phyloP scores from a whole-genome alignment of 1,139 yeast genomes.

The Yamadazyma songkhlaensis region DNA sequence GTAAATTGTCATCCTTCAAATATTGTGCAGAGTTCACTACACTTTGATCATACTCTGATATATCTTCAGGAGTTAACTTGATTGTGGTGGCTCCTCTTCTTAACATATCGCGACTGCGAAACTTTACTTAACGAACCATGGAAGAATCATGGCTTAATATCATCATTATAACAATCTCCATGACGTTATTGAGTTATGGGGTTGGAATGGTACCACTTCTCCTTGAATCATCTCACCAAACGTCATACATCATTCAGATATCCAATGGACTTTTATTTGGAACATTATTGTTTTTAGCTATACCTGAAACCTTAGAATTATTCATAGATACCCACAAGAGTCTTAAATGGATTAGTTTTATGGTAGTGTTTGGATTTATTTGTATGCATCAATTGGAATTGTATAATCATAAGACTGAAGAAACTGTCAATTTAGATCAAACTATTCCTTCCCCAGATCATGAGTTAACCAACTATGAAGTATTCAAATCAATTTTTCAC shows the following conservation, averaged over 20 bases:
- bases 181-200: conserved; percentile 30
- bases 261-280: conserved; percentile 67
- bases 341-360: conserved; percentile 16
- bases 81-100: conserved; percentile 65
- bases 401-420: conserved; percentile 4
- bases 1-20: conserved; percentile 14
- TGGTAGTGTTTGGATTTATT: conserved; percentile 44
- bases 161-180: conserved; percentile 15
- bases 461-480: neutral
- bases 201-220: conserved; percentile 33
- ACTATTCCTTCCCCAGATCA: neutral
- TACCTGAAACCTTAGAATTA: conserved; percentile 68
- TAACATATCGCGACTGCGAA: conserved; percentile 36
- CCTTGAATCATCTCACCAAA: conserved; percentile 13
- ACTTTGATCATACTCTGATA: conserved; percentile 56
- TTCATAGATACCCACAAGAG: conserved; percentile 25
- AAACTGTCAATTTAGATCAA: neutral
- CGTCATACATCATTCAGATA: conserved; percentile 36
- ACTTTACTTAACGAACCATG: neutral
- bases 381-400: conserved; percentile 9
- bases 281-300: conserved; percentile 59
- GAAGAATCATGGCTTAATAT: conserved; percentile 11
- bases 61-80: conserved; percentile 63
- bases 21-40: conserved; percentile 10
- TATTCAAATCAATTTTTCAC: conserved; percentile 1